Evolutionary conservation across 306 rosid species (phyloP).

Genomic region (Malus fusca): DNA sequence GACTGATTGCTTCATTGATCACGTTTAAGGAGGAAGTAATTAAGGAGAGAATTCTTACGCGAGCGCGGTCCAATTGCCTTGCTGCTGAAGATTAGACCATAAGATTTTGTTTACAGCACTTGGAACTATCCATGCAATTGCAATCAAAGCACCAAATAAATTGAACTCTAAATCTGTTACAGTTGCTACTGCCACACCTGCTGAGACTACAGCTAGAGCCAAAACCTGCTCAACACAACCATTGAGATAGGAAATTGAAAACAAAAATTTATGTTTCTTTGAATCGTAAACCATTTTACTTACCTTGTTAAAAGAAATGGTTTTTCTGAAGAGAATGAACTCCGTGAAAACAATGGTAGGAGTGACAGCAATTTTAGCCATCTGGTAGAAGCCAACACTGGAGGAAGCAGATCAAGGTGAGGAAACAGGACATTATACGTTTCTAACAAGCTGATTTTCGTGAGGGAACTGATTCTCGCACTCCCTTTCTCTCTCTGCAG

Average conservation of each 20-base stretch:
- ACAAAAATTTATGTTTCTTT: neutral
- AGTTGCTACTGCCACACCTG: constrained; percentile 82
- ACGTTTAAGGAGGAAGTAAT: neutral
- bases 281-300: neutral
- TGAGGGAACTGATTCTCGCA: too few relatives aligned
- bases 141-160: constrained; percentile 60
- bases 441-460: neutral
- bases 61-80: constrained; percentile 84
- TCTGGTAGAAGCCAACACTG: constrained; percentile 97
- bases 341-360: constrained; percentile 88
- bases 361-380: constrained; percentile 98
- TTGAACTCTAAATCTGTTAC: constrained; percentile 91
- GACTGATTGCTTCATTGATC: neutral
- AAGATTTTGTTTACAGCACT: constrained; percentile 81
- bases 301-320: constrained; percentile 60
- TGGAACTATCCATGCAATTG: constrained; percentile 74
- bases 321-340: constrained; percentile 63
- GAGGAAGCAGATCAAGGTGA: constrained; percentile 21
- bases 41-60: constrained; percentile 43
- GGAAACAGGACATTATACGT: constrained; percentile 5
- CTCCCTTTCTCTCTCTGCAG: too few relatives aligned
- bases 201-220: constrained; percentile 61
- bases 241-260: too few relatives aligned
- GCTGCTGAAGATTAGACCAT: constrained; percentile 85
- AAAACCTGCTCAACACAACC: constrained; percentile 47